Evolutionary conservation across 2,329 filamentous ascomycete genomes (phyloP).

Genomic region (Sclerotinia subarctica): DNA sequence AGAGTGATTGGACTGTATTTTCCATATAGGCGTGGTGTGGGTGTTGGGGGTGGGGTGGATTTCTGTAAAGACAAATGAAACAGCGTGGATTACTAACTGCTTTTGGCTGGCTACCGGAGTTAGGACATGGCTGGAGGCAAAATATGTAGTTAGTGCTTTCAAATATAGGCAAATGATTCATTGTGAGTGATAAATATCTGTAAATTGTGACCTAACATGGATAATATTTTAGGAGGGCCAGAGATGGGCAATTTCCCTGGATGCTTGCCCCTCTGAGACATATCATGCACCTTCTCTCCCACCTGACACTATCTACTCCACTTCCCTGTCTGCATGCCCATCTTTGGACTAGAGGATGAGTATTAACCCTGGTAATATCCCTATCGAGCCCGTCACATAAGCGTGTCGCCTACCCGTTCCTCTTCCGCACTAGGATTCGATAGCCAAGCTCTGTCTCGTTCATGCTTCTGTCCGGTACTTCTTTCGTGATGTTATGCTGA

Average conservation of each 20-base stretch:
- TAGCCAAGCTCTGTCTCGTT: background rate
- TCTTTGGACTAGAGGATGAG: background rate
- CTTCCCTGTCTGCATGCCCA: background rate
- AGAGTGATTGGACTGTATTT: constrained; percentile 20
- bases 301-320: constrained; percentile 4
- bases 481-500: background rate
- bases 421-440: background rate
- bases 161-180: background rate
- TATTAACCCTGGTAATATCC: constrained; percentile 5
- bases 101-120: constrained; percentile 14
- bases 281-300: constrained; percentile 1
- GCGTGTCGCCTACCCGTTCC: background rate
- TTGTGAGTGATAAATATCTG: background rate
- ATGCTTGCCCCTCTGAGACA: constrained; percentile 14
- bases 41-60: background rate
- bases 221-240: background rate
- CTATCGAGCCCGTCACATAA: constrained; percentile 12
- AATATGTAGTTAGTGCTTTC: constrained; percentile 7
- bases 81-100: background rate
- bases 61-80: constrained; percentile 12
- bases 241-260: background rate
- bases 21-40: background rate
- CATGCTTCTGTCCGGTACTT: background rate
- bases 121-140: background rate
- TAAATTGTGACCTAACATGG: constrained; percentile 6